These are phyloP conservation scores for Colletotrichum graminicola DNA, from an alignment of 2,329 filamentous ascomycete species.

Conservation along the genomic window DNA sequence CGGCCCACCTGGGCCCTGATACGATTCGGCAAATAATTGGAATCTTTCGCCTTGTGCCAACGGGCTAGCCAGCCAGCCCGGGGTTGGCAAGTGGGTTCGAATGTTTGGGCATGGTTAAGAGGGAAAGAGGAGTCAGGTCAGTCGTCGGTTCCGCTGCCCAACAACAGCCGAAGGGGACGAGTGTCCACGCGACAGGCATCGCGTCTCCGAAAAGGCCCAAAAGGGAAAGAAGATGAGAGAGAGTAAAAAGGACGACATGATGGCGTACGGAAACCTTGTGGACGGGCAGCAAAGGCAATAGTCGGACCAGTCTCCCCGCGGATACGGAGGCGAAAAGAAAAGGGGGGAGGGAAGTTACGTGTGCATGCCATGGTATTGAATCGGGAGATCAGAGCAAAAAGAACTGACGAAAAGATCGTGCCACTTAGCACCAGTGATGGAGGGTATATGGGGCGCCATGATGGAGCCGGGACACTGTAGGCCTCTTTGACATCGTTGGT, in stretches of 20 bases:
- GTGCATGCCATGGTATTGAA: background rate
- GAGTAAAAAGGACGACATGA: conserved; percentile 14
- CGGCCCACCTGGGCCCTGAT: conserved; percentile 24
- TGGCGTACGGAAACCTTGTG: conserved; percentile 25
- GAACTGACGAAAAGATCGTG: background rate
- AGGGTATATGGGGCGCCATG: conserved; percentile 40
- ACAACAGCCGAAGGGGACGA: conserved; percentile 8
- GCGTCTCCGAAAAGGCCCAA: background rate
- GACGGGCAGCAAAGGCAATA: conserved; percentile 8
- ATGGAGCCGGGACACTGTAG: conserved; percentile 23
- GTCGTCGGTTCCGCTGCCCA: conserved; percentile 3
- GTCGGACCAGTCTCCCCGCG: conserved; percentile 22
- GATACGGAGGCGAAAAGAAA: conserved; percentile 7
- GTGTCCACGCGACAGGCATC: conserved; percentile 33
- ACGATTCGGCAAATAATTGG: conserved; percentile 28
- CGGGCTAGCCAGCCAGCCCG: background rate
- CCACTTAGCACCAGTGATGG: conserved; percentile 31
- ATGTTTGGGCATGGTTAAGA: conserved; percentile 17
- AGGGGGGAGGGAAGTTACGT: background rate
- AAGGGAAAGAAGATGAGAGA: background rate
- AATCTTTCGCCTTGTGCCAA: conserved; percentile 13
- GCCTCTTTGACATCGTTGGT: conserved; percentile 32
- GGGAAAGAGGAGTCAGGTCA: conserved; percentile 9
- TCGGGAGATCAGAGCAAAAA: conserved; percentile 6
- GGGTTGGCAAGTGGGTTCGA: conserved; percentile 28